Evolutionary conservation across 2,329 filamentous ascomycete genomes (phyloP).

Genomic region (Byssoonygena ceratinophila): DNA sequence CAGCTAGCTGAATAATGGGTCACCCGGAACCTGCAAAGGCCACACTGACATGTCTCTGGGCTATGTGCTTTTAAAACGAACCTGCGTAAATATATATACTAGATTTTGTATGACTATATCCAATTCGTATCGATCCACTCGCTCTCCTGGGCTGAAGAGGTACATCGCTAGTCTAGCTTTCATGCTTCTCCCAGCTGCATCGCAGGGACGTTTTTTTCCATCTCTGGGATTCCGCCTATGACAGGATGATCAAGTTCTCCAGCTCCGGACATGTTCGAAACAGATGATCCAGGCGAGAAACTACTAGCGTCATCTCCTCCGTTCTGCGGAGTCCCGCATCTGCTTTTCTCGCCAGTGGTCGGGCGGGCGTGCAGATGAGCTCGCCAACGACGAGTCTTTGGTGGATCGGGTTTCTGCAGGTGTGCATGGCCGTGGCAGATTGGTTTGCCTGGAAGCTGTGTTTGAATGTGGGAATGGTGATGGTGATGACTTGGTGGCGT

Average conservation of each 20-base stretch:
- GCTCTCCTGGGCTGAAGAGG: not conserved
- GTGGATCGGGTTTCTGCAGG: constrained; percentile 29
- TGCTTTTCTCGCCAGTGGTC: not conserved
- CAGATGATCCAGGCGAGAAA: not conserved
- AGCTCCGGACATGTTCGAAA: not conserved
- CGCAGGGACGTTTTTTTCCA: constrained; percentile 6
- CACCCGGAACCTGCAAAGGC: no score
- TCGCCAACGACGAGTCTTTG: constrained; percentile 35
- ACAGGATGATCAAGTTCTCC: not conserved
- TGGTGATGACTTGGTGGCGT: constrained; percentile 14
- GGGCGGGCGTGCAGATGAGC: constrained; percentile 20
- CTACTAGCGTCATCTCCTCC: not conserved
- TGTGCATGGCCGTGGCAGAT: constrained; percentile 23
- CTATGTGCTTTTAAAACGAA: not conserved
- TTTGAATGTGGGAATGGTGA: constrained; percentile 7
- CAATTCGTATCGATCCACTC: not conserved
- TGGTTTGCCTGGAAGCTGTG: not conserved
- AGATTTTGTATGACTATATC: not conserved
- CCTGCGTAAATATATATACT: not conserved
- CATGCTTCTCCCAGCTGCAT: constrained; percentile 6
- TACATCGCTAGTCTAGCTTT: not conserved
- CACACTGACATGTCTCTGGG: no score
- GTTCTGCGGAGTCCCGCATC: constrained; percentile 7
- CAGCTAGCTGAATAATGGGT: no score
- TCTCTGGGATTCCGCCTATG: not conserved